Base-by-base conservation (phyloP, 2,329 filamentous ascomycete species). In the Botrytis squamosa region DNA sequence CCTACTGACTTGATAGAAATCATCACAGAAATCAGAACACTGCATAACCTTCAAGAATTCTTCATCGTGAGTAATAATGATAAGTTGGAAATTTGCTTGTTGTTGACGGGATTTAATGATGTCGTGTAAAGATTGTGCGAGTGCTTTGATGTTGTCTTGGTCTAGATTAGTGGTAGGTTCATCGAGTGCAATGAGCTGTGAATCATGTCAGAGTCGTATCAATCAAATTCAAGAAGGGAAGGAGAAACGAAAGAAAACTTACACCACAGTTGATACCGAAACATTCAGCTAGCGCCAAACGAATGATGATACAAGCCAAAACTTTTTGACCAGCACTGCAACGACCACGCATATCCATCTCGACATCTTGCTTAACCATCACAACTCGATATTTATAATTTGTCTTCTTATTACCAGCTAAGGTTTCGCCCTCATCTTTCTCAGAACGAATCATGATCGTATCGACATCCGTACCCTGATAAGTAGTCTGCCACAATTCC, bases 341-440 rank as follows among this genome's bases (percentile, higher is more conserved):
- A 72, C 96, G 93, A 1, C 96, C 97, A 76, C 96, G 93, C 96
- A 99, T 99, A 84, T 99, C 96, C 94, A 99, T 97, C 83, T 99
- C 96, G 0, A 93, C 93, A 80, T 97, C 94, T 81, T 95, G 92
- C 85, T 99, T 99, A 78, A 97, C 90, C 96, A 99, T 99, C 83
- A 93, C 95, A 9, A 99, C 92, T 65, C 96, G 93, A 85, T 99
- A 99, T 84, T 99, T 98, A 87, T 98, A 98, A 75, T 87, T 93
- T 79, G 93, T 91, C 80, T 93, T 94, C 71, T 72, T 67, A 12
- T 72, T 72, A 4, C 71, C 71, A 33, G 71, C 49, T 14, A 63
- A 52, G 70, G 89, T 91, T 73, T 89, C 89, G 59, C 86, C 86
- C 65, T 88, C 89, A 81, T 98, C 96, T 78, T 91, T 92, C 83